phyloP scores from a whole-genome alignment of 2,329 filamentous ascomycete genomes.

The Colletotrichum sojae region DNA sequence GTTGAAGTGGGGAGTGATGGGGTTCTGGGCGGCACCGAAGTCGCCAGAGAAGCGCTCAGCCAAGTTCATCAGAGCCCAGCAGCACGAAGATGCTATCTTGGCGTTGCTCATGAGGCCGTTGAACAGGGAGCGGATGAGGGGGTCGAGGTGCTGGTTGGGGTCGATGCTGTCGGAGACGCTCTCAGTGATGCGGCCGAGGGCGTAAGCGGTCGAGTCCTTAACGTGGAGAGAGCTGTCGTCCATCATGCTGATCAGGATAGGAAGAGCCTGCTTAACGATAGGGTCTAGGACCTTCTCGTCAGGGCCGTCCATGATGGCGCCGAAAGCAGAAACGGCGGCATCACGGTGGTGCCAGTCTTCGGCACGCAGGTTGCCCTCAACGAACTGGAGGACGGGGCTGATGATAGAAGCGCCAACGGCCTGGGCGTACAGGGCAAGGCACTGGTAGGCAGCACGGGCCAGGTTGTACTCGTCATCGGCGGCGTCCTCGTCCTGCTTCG shows the following conservation, averaged over 20 bases:
- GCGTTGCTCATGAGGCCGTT: constrained; percentile 89
- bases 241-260: constrained; percentile 92
- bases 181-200: constrained; percentile 95
- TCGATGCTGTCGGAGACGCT: constrained; percentile 94
- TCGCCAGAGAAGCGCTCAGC: constrained; percentile 96
- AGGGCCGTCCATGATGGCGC: constrained; percentile 98
- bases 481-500: constrained; percentile 98
- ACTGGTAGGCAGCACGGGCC: constrained; percentile 95
- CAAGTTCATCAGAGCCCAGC: constrained; percentile 98
- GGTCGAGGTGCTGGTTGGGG: constrained; percentile 83
- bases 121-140: constrained; percentile 90
- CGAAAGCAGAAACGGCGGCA: constrained; percentile 96
- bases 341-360: constrained; percentile 97
- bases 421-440: constrained; percentile 94
- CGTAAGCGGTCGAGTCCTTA: constrained; percentile 95
- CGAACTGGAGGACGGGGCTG: constrained; percentile 87
- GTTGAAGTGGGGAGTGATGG: constrained; percentile 92
- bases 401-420: constrained; percentile 90
- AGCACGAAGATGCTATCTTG: constrained; percentile 98
- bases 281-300: constrained; percentile 93
- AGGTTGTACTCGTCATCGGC: constrained; percentile 98
- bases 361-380: constrained; percentile 89
- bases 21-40: constrained; percentile 81
- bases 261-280: constrained; percentile 94
- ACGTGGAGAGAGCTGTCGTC: constrained; percentile 91